Evolutionary conservation across 225 moss, liverwort and hornwort species (phyloP), one percentile per base, ranked within the genome.

Genomic region (Sphagnum contortum): DNA sequence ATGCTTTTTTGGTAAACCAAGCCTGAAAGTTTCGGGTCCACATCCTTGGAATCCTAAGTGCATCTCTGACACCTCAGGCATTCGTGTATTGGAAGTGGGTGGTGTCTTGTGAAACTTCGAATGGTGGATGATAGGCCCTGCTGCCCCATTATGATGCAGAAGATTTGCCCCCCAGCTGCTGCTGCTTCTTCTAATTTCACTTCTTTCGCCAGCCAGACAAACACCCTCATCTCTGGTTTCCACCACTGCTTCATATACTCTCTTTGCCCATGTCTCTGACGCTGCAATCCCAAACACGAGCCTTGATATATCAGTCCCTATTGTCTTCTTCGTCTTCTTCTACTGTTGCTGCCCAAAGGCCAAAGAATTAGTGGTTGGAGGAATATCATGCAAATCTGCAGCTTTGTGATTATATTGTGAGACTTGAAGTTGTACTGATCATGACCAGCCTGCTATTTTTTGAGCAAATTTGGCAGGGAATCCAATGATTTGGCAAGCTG

Each of bases 231-330:
- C 4, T 62, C 50, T 14, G 73, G 76, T 29, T 61, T 79, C 82
- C 82, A 83, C 82, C 82, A 83, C 2, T 79, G 73, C 79, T 74
- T 83, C 63, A 83, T 5, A 9, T 76, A 83, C 60, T 83, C 83
- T 51, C 79, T 83, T 61, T 79, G 29, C 73, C 82, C 82, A 83
- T 63, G 73, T 71, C 55, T 83, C 82, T 6, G 76, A 68, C 9
- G 82, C 82, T 3, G 76, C 82, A 29, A 83, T 79, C 57, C 82
- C 82, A 63, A 83, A 83, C 73, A 83, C 73, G 49, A 83, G 69
- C 49, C 79, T 66, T 3, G 82, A 76, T 5, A 76, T 55, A 11
- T 76, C 29, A 29, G 29, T 79, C 4, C 8, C 14, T n/a, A n/a
- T n/a, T n/a, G n/a, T n/a, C 29, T 29, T 29, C 29, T 29, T 29